phyloP scores from a whole-genome alignment of 1,284 basidiomycete species.

The Irpex sp. region DNA sequence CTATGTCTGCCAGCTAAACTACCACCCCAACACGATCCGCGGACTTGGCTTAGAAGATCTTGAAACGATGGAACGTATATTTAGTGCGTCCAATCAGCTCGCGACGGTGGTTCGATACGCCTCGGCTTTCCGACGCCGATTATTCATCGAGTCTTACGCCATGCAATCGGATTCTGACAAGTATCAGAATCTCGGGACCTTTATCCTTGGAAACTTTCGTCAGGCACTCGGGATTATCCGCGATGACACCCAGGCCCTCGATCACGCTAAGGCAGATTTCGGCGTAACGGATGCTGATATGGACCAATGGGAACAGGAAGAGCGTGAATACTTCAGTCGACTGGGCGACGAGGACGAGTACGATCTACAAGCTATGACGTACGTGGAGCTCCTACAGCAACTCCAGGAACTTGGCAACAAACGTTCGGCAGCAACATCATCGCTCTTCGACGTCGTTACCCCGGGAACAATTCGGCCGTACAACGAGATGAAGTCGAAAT shows the following conservation, averaged over 20 bases:
- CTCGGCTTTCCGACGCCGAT: slow-evolving; percentile 21
- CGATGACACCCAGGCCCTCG: slow-evolving; percentile 4
- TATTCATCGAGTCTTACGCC: slow-evolving; percentile 23
- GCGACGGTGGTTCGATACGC: slow-evolving; percentile 25
- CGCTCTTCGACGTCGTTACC: not conserved
- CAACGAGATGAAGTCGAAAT: slow-evolving; percentile 16
- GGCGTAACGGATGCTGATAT: slow-evolving; percentile 11
- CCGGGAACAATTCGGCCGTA: not conserved
- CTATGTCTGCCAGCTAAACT: slow-evolving; percentile 23
- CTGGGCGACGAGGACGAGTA: not conserved
- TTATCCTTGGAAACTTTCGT: slow-evolving; percentile 24
- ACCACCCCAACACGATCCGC: slow-evolving; percentile 21
- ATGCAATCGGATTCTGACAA: slow-evolving; percentile 27
- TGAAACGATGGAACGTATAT: slow-evolving; percentile 28
- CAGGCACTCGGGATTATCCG: slow-evolving; percentile 23
- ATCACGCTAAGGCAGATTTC: not conserved
- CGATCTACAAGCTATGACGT: slow-evolving; percentile 2
- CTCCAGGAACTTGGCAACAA: slow-evolving; percentile 17
- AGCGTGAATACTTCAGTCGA: slow-evolving; percentile 1
- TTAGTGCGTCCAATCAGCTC: slow-evolving; percentile 26
- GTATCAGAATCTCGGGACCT: slow-evolving; percentile 20
- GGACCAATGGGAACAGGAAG: slow-evolving; percentile 14
- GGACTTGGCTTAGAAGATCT: slow-evolving; percentile 29
- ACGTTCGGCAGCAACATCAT: not conserved
- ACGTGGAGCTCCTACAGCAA: slow-evolving; percentile 14